Evolutionary conservation across 257 asterid species (phyloP).

Genomic region (Nicotiana tomentosiformis): DNA sequence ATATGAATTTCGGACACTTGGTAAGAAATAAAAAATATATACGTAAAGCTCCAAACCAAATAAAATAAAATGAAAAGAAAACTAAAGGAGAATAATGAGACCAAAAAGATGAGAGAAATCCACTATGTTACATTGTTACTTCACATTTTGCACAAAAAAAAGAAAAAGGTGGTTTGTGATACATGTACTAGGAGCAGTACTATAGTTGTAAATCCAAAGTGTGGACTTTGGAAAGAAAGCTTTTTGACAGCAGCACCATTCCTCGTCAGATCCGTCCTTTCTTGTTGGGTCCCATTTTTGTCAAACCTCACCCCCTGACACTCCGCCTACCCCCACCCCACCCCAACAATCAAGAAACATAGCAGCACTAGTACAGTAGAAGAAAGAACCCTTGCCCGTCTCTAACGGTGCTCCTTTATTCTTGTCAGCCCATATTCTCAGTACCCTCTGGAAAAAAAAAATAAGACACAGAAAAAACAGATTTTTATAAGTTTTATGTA

Average conservation of each 20-base stretch:
- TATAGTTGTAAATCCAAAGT: neutral
- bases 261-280: constrained; percentile 34
- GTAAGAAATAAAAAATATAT: too few species aligned
- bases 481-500: neutral
- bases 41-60: too few species aligned
- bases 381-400: constrained; percentile 4
- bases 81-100: too few species aligned
- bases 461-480: neutral
- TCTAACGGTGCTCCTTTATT: constrained; percentile 6
- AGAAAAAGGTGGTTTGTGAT: neutral
- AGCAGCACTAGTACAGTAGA: neutral
- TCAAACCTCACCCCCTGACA: neutral
- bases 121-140: too few species aligned
- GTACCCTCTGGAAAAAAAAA: neutral
- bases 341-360: neutral
- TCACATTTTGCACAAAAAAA: too few species aligned
- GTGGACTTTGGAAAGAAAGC: neutral
- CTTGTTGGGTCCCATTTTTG: constrained; percentile 22
- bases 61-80: too few species aligned
- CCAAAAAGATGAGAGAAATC: too few species aligned
- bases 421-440: constrained; percentile 33
- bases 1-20: too few species aligned
- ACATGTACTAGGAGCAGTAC: neutral
- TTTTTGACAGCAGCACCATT: constrained; percentile 15
- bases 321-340: neutral